phyloP scores from a whole-genome alignment of 306 rosid species.

The Cicer pinnatifidum region DNA sequence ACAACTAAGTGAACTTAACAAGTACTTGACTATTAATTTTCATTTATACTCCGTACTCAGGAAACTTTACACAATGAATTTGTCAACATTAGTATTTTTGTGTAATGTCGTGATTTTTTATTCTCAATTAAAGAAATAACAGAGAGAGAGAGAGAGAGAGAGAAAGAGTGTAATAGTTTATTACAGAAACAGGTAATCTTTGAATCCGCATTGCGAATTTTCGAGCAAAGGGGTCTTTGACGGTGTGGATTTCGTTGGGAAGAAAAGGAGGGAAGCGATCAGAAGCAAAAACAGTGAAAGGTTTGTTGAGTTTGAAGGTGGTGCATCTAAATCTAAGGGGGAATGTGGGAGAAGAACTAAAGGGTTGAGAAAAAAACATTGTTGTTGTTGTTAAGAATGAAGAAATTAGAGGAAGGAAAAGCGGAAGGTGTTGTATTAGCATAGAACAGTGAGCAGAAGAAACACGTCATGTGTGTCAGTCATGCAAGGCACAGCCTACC shows the following conservation, averaged over 20 bases:
- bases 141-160: background rate
- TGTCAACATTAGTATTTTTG: background rate
- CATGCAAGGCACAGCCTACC: background rate
- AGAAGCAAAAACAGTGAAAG: constrained; percentile 43
- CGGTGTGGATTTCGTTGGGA: constrained; percentile 59
- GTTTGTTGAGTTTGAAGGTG: background rate
- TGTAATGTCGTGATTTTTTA: background rate
- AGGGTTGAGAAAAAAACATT: constrained; percentile 28
- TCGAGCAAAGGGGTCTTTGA: constrained; percentile 72
- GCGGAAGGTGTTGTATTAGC: constrained; percentile 38
- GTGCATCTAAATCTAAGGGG: constrained; percentile 22
- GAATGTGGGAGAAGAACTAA: constrained; percentile 24
- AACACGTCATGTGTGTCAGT: constrained; percentile 15
- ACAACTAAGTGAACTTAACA: background rate
- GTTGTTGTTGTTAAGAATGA: background rate
- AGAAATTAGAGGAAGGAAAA: background rate
- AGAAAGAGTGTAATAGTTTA: background rate
- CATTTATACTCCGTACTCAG: background rate
- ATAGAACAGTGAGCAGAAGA: background rate
- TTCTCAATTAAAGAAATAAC: background rate
- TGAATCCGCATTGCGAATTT: constrained; percentile 74
- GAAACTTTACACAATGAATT: background rate
- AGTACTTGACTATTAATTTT: background rate
- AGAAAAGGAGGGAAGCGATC: constrained; percentile 78
- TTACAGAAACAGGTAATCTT: constrained; percentile 67